Conservation (phyloP, 169 alveolate genomes). For the Plasmodium gonderi region DNA sequence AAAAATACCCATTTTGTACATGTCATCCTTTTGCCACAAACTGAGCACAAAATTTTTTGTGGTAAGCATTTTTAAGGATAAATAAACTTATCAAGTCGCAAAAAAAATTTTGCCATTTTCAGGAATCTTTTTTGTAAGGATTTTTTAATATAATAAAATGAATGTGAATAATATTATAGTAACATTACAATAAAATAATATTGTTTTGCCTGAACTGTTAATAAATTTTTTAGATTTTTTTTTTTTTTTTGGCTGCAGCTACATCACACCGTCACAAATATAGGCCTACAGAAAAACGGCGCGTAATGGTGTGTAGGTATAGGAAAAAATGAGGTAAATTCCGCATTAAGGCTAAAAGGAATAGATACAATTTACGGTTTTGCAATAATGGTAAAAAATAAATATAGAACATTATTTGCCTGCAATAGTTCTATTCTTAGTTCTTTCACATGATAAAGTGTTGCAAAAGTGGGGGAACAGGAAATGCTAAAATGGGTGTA, state of each 20-base stretch:
- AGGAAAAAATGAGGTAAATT: neutral
- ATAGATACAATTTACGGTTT: neutral
- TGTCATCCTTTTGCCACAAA: neutral
- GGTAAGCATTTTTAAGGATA: neutral
- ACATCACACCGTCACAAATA: neutral
- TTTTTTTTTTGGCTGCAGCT: slow-evolving; percentile 12
- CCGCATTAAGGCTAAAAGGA: neutral
- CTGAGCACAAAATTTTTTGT: neutral
- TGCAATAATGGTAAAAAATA: neutral
- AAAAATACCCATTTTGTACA: neutral
- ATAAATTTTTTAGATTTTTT: slow-evolving; percentile 7
- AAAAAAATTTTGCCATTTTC: neutral
- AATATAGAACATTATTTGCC: neutral
- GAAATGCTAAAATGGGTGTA: neutral
- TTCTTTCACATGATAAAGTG: neutral
- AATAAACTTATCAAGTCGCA: neutral
- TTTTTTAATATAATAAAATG: neutral
- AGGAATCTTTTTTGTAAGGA: neutral
- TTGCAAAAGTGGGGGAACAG: neutral
- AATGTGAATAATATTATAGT: neutral
- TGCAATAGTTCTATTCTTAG: neutral
- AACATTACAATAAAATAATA: neutral
- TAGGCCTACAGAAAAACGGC: neutral
- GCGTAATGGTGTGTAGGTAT: neutral
- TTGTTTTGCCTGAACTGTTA: slow-evolving; percentile 4